Evolutionary conservation across 164 flowering plant genomes (phyloP).

Genomic region (Magnolia sinica): DNA sequence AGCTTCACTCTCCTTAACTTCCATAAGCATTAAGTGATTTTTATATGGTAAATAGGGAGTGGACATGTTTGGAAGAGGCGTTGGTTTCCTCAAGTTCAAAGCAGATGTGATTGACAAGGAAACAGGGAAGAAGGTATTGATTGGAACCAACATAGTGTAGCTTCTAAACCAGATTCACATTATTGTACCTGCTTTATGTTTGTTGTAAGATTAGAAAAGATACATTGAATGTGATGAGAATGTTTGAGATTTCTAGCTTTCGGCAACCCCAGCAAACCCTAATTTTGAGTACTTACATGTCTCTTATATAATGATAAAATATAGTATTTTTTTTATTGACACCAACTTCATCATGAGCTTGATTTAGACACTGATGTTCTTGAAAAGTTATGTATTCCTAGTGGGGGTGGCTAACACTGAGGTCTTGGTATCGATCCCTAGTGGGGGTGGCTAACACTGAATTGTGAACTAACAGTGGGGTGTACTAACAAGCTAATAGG

Average conservation of each 20-base stretch:
- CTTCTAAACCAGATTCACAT: not conserved
- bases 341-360: too few species aligned
- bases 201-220: not conserved
- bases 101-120: constrained; percentile 67
- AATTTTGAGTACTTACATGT: too few species aligned
- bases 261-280: too few species aligned
- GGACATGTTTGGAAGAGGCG: constrained; percentile 78
- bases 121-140: constrained; percentile 71
- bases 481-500: too few species aligned
- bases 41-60: constrained; percentile 48
- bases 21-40: not conserved
- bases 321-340: too few species aligned
- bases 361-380: too few species aligned
- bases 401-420: too few species aligned
- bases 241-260: not conserved
- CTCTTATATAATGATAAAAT: too few species aligned
- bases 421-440: too few species aligned
- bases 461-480: too few species aligned
- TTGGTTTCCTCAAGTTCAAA: constrained; percentile 88
- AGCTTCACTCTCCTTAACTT: not conserved
- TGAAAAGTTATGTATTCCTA: too few species aligned
- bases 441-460: too few species aligned
- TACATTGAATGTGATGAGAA: not conserved
- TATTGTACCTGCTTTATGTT: not conserved
- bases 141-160: constrained; percentile 5